These are phyloP conservation scores for Petunia hybrid DNA, from an alignment of 305 asterid genomes.

Conservation along the genomic window DNA sequence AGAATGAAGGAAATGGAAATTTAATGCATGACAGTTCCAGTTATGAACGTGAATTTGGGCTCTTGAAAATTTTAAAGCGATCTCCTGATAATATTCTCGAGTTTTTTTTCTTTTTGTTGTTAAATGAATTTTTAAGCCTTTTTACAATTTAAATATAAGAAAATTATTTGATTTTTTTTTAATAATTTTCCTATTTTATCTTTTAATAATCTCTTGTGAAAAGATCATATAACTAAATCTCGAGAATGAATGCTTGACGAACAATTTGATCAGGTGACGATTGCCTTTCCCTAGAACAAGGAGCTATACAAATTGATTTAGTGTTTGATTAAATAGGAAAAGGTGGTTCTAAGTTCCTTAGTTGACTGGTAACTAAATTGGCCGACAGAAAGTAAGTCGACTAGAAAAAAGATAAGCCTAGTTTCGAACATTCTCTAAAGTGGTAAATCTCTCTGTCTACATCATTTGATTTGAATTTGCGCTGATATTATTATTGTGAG, in stretches of 20 bases:
- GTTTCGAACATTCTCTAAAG: neutral
- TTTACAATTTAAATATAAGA: too few species aligned
- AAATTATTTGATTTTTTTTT: too few species aligned
- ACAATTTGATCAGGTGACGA: too few species aligned
- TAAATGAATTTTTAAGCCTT: too few species aligned
- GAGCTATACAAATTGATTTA: neutral
- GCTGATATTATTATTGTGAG: neutral
- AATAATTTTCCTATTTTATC: too few species aligned
- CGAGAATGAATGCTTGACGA: too few species aligned
- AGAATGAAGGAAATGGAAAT: neutral
- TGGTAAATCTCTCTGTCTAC: neutral
- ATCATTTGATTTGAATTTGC: neutral
- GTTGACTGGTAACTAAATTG: conserved; percentile 23
- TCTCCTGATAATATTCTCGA: neutral
- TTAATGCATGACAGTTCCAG: neutral
- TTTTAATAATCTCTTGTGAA: too few species aligned
- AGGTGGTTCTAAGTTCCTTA: neutral
- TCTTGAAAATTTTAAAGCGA: neutral
- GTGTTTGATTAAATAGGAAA: neutral
- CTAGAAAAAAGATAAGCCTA: neutral
- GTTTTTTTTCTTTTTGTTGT: too few species aligned
- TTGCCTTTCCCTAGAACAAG: too few species aligned
- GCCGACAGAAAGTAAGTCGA: conserved; percentile 10
- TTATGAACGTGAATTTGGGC: neutral
- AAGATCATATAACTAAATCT: too few species aligned